Evolutionary conservation across 2,329 filamentous ascomycete species (phyloP).

Genomic region (Talaromyces verruculosus): DNA sequence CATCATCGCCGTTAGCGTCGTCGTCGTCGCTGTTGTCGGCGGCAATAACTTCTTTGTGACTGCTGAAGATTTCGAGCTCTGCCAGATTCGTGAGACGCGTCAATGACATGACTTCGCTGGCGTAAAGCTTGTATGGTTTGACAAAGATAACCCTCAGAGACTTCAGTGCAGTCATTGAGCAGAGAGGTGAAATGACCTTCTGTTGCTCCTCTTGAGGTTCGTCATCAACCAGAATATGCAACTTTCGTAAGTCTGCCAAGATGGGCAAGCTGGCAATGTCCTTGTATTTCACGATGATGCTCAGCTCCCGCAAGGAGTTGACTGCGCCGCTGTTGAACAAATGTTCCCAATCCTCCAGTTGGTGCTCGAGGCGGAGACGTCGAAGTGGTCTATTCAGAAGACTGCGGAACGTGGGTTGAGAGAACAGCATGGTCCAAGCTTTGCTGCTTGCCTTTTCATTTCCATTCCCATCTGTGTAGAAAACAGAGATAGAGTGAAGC

Average conservation of each 20-base stretch:
- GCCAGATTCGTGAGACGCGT: neutral
- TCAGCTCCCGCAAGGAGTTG: conserved; percentile 7
- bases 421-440: neutral
- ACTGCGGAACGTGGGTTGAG: neutral
- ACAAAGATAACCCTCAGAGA: conserved; percentile 16
- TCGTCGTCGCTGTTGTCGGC: neutral
- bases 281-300: neutral
- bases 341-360: neutral
- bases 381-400: neutral
- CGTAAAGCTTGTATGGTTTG: neutral
- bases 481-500: conserved; percentile 7
- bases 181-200: neutral
- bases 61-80: conserved; percentile 10
- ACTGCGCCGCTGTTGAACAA: neutral
- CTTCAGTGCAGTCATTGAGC: neutral
- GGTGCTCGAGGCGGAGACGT: conserved; percentile 9
- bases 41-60: neutral
- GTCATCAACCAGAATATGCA: conserved; percentile 13
- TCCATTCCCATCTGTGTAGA: neutral
- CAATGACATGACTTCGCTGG: conserved; percentile 1
- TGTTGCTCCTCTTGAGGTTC: neutral
- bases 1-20: neutral
- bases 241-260: neutral
- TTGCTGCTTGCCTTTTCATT: neutral
- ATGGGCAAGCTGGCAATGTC: neutral